A percentile compares a stretch with the other conserved stretches of the same genome.
Evolutionary conservation across 805 yeast species (phyloP).

Genomic region (Wickerhamia fluorescens): DNA sequence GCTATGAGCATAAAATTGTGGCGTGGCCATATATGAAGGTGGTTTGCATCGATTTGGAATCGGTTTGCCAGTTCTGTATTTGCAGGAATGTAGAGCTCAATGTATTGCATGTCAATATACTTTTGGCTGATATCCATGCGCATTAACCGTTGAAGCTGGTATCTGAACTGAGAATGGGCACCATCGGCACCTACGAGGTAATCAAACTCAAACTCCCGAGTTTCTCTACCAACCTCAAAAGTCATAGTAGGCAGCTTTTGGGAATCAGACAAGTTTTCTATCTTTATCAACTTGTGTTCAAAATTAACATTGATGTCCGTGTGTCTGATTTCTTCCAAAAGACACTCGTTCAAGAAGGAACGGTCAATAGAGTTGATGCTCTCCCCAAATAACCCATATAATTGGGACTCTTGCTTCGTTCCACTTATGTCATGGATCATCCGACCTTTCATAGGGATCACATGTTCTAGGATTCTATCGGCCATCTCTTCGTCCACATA

Average conservation of each 20-base stretch:
- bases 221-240: constrained; percentile 14
- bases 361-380: constrained; percentile 82
- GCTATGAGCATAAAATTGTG: constrained; percentile 84
- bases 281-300: constrained; percentile 45
- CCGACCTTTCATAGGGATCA: constrained; percentile 83
- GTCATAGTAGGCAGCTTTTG: constrained; percentile 18
- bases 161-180: constrained; percentile 65
- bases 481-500: constrained; percentile 57
- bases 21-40: constrained; percentile 91
- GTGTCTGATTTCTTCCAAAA: constrained; percentile 55
- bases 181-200: constrained; percentile 84
- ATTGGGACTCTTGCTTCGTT: constrained; percentile 50
- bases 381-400: constrained; percentile 78
- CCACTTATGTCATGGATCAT: constrained; percentile 78
- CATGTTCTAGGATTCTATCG: constrained; percentile 44
- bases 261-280: constrained; percentile 17
- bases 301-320: constrained; percentile 42
- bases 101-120: constrained; percentile 75
- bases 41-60: constrained; percentile 60
- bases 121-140: constrained; percentile 70
- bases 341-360: constrained; percentile 52
- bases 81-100: constrained; percentile 74
- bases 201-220: constrained; percentile 34
- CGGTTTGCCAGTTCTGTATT: constrained; percentile 12
- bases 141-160: constrained; percentile 55